Base-by-base conservation (phyloP, 2,329 filamentous ascomycete genomes). In the Diaporthe ampelina region DNA sequence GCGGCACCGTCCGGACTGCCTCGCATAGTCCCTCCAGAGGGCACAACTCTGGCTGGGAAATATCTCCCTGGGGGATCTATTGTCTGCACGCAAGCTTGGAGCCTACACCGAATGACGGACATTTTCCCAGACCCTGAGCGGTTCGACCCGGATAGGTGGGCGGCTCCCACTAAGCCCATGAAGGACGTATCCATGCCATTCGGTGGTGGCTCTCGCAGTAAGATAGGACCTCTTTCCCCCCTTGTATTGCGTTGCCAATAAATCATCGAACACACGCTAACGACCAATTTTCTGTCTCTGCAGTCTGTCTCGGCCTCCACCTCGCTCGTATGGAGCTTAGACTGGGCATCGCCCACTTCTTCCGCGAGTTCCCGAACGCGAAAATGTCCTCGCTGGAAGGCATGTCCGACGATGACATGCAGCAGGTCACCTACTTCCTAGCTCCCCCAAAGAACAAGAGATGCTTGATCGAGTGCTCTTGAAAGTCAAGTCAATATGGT, bases 261-360 rank as follows among this genome's bases (percentile, higher is more conserved):
- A 26, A 26, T 13, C 9, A n/a, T 61, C 19, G 58, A 19, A 4
- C n/a, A 19, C n/a, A 4, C 0, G 37, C 58, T 24, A 40, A 43
- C 11, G 13, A 43, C 19, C 9, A 26, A 90, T 76, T 87, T 88
- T 1, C 85, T 83, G 13, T 87, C 9, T 35, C 15, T 68, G n/a
- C 24, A 82, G 80, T 79, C 5, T 91, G 89, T 75, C 81, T 91
- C 19, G 89, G 89, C 3, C 81, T 89, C 24, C 87, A 91, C 74
- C 83, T 91, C 13, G 89, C 89, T 0, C 82, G 84, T 19, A 87
- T 89, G 80, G 88, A 91, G 76, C 78, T 91, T 29, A 82, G 88
- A 4, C 83, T 89, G 58, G 87, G 83, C 0, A 82, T 84, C 2
- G 86, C 88, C 0, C 81, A 84, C 15, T 88, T 91, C 79, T 89